phyloP scores from a whole-genome alignment of 2,329 filamentous ascomycete genomes.

The Cordyceps tenuipes region DNA sequence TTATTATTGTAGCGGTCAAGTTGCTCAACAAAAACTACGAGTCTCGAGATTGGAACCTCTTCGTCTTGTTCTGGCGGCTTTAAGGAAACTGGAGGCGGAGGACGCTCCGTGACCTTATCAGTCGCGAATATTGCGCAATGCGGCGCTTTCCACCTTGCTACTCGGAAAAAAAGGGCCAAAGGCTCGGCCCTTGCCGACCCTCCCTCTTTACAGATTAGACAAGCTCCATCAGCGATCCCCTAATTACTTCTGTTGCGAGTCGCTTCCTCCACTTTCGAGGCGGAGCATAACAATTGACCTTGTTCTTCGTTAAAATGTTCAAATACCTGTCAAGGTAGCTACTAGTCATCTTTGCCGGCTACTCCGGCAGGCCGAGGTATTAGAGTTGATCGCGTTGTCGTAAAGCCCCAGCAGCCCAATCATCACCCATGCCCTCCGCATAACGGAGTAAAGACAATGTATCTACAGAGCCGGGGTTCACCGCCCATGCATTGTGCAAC shows the following conservation, averaged over 20 bases:
- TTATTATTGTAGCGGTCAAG: slow-evolving; percentile 1
- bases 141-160: not conserved
- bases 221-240: too few relatives aligned
- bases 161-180: not conserved
- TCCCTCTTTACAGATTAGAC: not conserved
- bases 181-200: slow-evolving; percentile 9
- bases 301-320: too few relatives aligned
- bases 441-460: too few relatives aligned
- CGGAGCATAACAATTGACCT: not conserved
- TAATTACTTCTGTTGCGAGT: not conserved
- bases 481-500: not conserved
- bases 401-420: too few relatives aligned
- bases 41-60: not conserved
- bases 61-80: too few relatives aligned
- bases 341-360: too few relatives aligned
- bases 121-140: too few relatives aligned
- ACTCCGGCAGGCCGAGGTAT: too few relatives aligned
- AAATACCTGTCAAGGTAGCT: too few relatives aligned
- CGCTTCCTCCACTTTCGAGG: not conserved
- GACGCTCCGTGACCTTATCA: not conserved
- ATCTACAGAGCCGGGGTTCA: not conserved
- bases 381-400: not conserved
- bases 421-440: not conserved
- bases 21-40: not conserved
- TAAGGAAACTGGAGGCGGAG: too few relatives aligned